Evolutionary conservation across 2,329 filamentous ascomycete genomes (phyloP).

Genomic region (Beauveria brongniartii): DNA sequence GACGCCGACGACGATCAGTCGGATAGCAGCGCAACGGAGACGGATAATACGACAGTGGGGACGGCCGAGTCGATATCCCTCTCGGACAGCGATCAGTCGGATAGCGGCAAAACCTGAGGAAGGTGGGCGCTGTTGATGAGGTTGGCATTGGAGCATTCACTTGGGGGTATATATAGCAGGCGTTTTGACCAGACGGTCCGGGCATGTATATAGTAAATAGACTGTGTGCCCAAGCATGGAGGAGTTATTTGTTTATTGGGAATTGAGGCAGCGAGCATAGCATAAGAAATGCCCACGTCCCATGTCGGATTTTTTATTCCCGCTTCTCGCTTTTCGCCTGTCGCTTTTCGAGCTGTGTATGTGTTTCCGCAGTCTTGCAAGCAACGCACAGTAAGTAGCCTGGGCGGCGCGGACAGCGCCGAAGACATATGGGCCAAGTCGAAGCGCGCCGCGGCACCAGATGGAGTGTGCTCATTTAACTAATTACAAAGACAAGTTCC

Average conservation of each 20-base stretch:
- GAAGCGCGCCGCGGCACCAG: too few relatives aligned
- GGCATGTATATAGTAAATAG: not conserved
- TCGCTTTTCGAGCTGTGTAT: too few relatives aligned
- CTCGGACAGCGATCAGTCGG: not conserved
- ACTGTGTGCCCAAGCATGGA: not conserved
- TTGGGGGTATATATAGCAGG: not conserved
- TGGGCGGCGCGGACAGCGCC: too few relatives aligned
- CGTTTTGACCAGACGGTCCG: not conserved
- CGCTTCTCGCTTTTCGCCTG: too few relatives aligned
- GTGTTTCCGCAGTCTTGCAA: too few relatives aligned
- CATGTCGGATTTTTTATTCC: too few relatives aligned
- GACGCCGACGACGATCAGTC: not conserved
- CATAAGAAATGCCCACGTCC: too few relatives aligned
- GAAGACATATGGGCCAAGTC: too few relatives aligned
- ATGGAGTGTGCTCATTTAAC: too few relatives aligned
- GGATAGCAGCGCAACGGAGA: constrained; percentile 2
- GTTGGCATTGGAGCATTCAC: not conserved
- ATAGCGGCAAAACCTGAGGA: not conserved
- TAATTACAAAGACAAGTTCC: too few relatives aligned
- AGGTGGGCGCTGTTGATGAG: not conserved
- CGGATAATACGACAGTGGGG: constrained; percentile 5
- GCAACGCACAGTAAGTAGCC: too few relatives aligned
- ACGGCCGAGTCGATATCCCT: constrained; percentile 1
- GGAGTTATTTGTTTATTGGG: not conserved
- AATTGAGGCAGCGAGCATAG: not conserved